Evolutionary conservation across 176 grass and related monocot genomes (phyloP).

Genomic region (Urochloa ruziziensis): DNA sequence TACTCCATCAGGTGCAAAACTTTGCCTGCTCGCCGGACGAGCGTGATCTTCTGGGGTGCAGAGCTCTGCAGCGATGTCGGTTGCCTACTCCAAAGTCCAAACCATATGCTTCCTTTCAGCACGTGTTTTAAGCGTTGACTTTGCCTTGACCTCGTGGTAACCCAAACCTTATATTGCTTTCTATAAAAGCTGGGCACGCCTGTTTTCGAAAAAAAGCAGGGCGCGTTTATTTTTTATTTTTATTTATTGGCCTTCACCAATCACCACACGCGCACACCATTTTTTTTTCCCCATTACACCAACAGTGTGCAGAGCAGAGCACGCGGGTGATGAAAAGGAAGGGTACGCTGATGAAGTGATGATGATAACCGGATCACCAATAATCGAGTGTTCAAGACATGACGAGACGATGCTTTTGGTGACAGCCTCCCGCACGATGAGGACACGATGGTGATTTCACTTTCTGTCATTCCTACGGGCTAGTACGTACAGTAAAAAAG

Average conservation of each 20-base stretch:
- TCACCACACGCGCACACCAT: too few species aligned
- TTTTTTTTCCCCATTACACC: too few species aligned
- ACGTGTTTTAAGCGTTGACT: background rate
- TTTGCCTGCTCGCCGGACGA: background rate
- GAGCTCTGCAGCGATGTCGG: background rate
- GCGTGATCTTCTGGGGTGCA: background rate
- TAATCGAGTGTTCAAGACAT: background rate
- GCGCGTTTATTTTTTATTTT: too few species aligned
- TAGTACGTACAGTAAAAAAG: background rate
- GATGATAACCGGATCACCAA: background rate
- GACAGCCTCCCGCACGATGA: background rate
- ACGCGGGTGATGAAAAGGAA: background rate
- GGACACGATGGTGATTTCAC: background rate
- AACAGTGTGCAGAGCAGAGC: too few species aligned
- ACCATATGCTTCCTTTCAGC: too few species aligned
- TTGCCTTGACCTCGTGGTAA: background rate
- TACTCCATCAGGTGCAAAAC: background rate
- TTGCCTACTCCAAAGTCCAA: too few species aligned
- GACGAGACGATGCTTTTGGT: background rate
- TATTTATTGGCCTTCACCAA: too few species aligned
- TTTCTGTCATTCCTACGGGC: background rate
- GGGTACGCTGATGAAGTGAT: background rate
- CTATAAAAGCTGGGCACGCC: too few species aligned
- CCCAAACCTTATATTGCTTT: too few species aligned
- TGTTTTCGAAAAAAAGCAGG: too few species aligned